Conservation (phyloP, 108 stramenopile species). For the Cyclotella atomus region DNA sequence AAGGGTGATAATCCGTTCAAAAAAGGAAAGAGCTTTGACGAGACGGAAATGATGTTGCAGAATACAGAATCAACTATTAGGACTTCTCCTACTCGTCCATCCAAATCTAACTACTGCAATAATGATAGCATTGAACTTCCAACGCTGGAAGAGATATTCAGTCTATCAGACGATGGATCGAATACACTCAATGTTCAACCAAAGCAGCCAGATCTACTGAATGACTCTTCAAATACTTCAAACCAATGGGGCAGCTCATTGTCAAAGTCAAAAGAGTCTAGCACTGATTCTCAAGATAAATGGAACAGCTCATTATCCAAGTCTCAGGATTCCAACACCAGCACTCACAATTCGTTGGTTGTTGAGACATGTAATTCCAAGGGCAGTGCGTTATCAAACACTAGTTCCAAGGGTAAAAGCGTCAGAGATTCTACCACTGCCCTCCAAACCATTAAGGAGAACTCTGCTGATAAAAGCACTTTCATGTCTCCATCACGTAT, state of each 20-base stretch:
- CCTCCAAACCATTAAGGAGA: conserved; percentile 12
- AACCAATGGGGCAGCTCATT: background rate
- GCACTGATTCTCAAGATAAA: background rate
- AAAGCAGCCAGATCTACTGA: background rate
- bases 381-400: background rate
- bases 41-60: conserved; percentile 28
- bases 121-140: background rate
- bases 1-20: conserved; percentile 8
- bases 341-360: background rate
- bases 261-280: background rate
- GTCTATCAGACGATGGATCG: background rate
- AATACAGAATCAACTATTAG: background rate
- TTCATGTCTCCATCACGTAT: conserved; percentile 2
- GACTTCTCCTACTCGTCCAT: background rate
- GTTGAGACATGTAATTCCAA: background rate
- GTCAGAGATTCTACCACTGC: background rate
- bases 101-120: background rate
- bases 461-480: background rate
- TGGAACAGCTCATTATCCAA: background rate
- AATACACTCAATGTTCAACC: background rate
- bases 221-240: background rate
- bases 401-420: background rate
- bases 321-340: no score
- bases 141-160: background rate
- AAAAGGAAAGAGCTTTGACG: conserved; percentile 7